Conservation (phyloP, 352 stramenopile genomes). For the Globisporangium irregulare region DNA sequence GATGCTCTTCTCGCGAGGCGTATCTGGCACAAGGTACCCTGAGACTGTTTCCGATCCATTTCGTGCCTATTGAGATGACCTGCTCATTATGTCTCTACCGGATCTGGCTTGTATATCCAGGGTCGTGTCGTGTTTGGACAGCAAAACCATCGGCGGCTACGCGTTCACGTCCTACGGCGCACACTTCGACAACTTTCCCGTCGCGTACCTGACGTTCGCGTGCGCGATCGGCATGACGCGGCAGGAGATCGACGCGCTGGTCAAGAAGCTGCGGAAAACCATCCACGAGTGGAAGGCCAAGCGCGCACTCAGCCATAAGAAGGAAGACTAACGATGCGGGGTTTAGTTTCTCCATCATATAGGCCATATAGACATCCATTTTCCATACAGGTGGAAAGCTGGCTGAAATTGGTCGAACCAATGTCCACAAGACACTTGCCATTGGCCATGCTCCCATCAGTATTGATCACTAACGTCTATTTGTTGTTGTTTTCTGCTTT, state of each 20-base stretch:
- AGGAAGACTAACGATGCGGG: background rate
- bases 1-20: constrained; percentile 98
- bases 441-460: background rate
- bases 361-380: background rate
- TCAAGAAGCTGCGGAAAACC: constrained; percentile 89
- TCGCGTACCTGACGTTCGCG: constrained; percentile 96
- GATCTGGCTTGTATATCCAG: constrained; percentile 18
- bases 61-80: no score
- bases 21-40: constrained; percentile 88
- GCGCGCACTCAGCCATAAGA: constrained; percentile 21
- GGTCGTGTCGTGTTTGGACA: constrained; percentile 85
- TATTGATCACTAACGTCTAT: constrained; percentile 15
- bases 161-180: constrained; percentile 94
- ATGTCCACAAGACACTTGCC: background rate
- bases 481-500: constrained; percentile 6
- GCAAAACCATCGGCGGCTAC: constrained; percentile 89
- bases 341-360: no score
- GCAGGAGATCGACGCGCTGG: constrained; percentile 92
- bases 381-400: background rate
- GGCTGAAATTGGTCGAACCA: constrained; percentile 6
- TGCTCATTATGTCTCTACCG: background rate
- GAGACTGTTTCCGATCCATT: no score
- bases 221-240: constrained; percentile 93
- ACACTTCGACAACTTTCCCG: constrained; percentile 81
- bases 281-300: constrained; percentile 84